A percentile compares a stretch with the other conserved stretches of the same genome.
Conservation (phyloP, 805 yeast species). For the Saturnispora diversa region DNA sequence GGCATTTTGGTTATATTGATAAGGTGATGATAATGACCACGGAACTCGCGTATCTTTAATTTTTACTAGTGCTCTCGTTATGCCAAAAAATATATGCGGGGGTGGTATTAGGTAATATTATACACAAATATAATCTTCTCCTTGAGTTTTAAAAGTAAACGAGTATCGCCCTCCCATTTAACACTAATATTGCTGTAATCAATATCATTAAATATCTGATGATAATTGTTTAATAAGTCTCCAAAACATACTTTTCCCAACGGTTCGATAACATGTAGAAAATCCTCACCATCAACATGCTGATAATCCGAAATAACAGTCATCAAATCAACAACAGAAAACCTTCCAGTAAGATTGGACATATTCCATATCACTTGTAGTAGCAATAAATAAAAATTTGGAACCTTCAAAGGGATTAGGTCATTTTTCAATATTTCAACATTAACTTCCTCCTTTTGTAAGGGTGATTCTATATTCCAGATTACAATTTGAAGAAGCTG, state of each 20-base stretch:
- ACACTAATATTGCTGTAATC: slow-evolving; percentile 15
- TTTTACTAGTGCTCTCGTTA: background rate
- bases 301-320: slow-evolving; percentile 2
- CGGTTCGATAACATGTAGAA: slow-evolving; percentile 1
- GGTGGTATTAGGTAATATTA: slow-evolving; percentile 3
- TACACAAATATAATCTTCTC: slow-evolving; percentile 22
- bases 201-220: slow-evolving; percentile 18
- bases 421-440: slow-evolving; percentile 16
- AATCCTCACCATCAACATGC: background rate
- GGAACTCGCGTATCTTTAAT: background rate
- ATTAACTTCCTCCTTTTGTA: slow-evolving; percentile 3
- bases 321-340: slow-evolving; percentile 5
- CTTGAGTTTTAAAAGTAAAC: slow-evolving; percentile 18
- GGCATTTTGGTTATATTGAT: slow-evolving; percentile 20
- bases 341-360: slow-evolving; percentile 2
- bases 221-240: slow-evolving; percentile 21
- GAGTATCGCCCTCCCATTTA: slow-evolving; percentile 21
- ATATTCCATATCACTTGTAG: slow-evolving; percentile 21
- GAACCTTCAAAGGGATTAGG: slow-evolving; percentile 22
- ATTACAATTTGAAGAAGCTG: background rate
- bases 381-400: slow-evolving; percentile 22
- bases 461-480: slow-evolving; percentile 4
- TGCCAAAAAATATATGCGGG: no score
- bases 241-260: slow-evolving; percentile 11
- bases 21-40: no score